phyloP scores from a whole-genome alignment of 345 rosid species.

The Salix suchowensis region DNA sequence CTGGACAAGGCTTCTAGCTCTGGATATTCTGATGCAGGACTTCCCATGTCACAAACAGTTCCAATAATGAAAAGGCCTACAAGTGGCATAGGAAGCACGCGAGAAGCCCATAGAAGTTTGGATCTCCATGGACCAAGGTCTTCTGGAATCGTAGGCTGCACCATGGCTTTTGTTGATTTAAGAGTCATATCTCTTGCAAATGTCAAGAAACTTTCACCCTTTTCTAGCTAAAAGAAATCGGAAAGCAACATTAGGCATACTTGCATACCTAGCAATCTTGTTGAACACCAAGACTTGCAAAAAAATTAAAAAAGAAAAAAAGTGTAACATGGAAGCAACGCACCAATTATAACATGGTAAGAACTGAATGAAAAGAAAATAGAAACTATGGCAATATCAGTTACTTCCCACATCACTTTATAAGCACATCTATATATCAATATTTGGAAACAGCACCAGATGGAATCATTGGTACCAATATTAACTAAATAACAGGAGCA shows the following conservation, averaged over 20 bases:
- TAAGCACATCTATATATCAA: neutral
- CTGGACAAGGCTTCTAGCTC: constrained; percentile 82
- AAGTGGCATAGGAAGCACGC: constrained; percentile 96
- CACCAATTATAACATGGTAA: neutral
- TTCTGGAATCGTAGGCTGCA: constrained; percentile 54
- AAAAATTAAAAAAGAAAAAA: too few relatives aligned
- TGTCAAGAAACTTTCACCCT: constrained; percentile 84
- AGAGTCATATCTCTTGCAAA: constrained; percentile 87
- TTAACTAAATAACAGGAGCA: too few relatives aligned
- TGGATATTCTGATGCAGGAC: constrained; percentile 58
- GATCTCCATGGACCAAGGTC: constrained; percentile 83
- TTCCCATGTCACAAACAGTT: constrained; percentile 58
- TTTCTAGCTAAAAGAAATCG: constrained; percentile 52
- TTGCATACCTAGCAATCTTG: neutral
- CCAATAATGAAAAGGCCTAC: constrained; percentile 83
- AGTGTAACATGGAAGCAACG: neutral
- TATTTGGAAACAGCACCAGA: neutral
- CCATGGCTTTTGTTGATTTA: constrained; percentile 74
- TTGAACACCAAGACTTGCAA: neutral
- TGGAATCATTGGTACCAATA: too few relatives aligned
- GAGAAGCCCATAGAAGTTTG: constrained; percentile 89
- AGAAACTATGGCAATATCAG: neutral
- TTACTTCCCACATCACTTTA: neutral
- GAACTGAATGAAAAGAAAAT: neutral
- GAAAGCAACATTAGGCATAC: constrained; percentile 7